Base-by-base conservation (phyloP, 2,329 filamentous ascomycete genomes). In the Hypoxylon sp. region DNA sequence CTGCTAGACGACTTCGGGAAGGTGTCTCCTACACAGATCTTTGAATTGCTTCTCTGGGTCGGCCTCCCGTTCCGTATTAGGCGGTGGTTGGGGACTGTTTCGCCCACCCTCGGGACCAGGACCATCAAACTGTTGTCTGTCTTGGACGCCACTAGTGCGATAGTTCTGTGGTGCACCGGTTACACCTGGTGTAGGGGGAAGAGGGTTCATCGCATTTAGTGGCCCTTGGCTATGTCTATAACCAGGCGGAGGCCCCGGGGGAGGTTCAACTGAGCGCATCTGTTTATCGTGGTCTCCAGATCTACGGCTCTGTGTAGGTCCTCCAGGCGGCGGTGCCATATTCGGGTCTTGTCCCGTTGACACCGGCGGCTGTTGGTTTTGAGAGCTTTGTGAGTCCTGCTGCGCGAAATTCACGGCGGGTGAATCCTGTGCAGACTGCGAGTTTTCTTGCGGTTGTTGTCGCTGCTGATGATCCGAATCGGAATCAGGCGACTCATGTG, bases 11-110 rank as follows among this genome's bases (percentile, higher is more conserved):
- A 17, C 46, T 65, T 50, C 23, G 48, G 3, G 56, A 34, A 5
- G 68, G 25, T 66, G 66, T 64, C 38, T 79, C 83, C 69, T 82
- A 89, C 87, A 77, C 49, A 89, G 76, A 59, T 89, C 86, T 68
- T 89, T 89, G 66, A 87, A 84, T 45, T 83, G 80, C 76, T 88
- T 88, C 23, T 89, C 86, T 2, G 81, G 77, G 21, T 87, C 85
- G 9, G 78, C 73, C 11, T 77, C 76, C 25, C 80, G 79, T 28
- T 83, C 81, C 19, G 83, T 83, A 43, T 61, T 66, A 17, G 80
- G 77, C 5, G 83, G 78, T 2, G 86, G 86, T 72, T 88, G 86
- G 1, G 87, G 87, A 72, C 86, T 89, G 74, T 85, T 86, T 64
- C 86, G 84, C 36, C 85, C 86, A 51, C 83, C 82, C 21, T 86